A percentile compares a stretch with the other conserved stretches of the same genome.
Conservation (phyloP, 306 rosid genomes). For the Vicia sativa region DNA sequence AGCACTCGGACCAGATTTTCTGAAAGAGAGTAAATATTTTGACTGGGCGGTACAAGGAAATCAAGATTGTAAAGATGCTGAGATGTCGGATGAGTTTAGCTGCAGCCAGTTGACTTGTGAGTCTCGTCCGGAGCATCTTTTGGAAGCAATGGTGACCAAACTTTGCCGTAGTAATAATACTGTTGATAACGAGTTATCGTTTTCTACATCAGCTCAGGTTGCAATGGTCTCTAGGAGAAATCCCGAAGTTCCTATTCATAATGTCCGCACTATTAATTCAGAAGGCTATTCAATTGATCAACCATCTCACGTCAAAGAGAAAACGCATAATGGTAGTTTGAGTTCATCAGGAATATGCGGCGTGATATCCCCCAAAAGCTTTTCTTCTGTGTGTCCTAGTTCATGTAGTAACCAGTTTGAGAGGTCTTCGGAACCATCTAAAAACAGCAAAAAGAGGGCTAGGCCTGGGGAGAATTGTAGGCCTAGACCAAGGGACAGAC, state of each 20-base stretch:
- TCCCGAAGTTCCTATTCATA: slow-evolving; percentile 65
- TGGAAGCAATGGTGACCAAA: slow-evolving; percentile 84
- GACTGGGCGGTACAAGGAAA: slow-evolving; percentile 49
- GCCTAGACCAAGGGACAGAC: slow-evolving; percentile 99
- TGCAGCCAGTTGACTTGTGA: slow-evolving; percentile 72
- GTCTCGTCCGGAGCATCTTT: slow-evolving; percentile 71
- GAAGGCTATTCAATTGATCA: slow-evolving; percentile 68
- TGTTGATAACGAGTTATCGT: slow-evolving; percentile 57
- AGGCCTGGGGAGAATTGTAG: slow-evolving; percentile 87
- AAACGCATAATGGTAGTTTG: slow-evolving; percentile 52
- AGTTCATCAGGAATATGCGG: slow-evolving; percentile 74
- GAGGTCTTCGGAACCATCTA: slow-evolving; percentile 71
- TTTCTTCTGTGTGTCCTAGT: slow-evolving; percentile 76
- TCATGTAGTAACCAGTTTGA: slow-evolving; percentile 75
- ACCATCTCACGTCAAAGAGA: slow-evolving; percentile 60
- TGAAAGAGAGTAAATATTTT: slow-evolving; percentile 51
- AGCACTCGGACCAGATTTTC: slow-evolving; percentile 90
- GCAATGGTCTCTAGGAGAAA: slow-evolving; percentile 57
- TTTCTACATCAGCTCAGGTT: slow-evolving; percentile 63
- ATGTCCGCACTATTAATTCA: slow-evolving; percentile 48
- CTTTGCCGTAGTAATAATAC: slow-evolving; percentile 59
- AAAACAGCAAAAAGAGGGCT: slow-evolving; percentile 81
- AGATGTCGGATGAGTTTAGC: slow-evolving; percentile 59
- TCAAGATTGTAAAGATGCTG: slow-evolving; percentile 50
- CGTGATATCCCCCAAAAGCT: slow-evolving; percentile 66